Percentiles rank a stretch among this genome's conserved stretches.
These are phyloP conservation scores for Penicillium hordei DNA, from an alignment of 2,329 filamentous ascomycete genomes.

Conservation along the genomic window DNA sequence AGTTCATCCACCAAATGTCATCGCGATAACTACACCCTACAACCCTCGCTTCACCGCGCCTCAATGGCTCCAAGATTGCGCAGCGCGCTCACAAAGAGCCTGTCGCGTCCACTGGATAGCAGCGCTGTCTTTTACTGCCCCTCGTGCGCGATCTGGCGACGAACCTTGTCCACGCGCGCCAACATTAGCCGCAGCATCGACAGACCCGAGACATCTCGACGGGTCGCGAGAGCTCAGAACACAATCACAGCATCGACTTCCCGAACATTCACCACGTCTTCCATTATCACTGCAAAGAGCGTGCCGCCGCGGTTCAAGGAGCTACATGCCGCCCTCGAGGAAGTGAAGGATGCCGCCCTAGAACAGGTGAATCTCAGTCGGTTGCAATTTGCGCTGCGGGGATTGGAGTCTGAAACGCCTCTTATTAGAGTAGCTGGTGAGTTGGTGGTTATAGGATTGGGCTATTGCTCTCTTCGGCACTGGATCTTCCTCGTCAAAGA, in stretches of 20 bases:
- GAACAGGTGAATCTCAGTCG: conserved; percentile 60
- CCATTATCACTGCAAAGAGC: conserved; percentile 55
- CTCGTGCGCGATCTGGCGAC: conserved; percentile 42
- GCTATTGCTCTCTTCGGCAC: not conserved
- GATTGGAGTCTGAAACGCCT: conserved; percentile 55
- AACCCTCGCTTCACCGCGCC: not conserved
- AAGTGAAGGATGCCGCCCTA: conserved; percentile 53
- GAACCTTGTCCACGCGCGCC: conserved; percentile 32
- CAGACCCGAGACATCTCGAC: conserved; percentile 16
- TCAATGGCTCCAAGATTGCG: conserved; percentile 44
- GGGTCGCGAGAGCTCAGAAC: conserved; percentile 5
- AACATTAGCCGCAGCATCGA: conserved; percentile 12
- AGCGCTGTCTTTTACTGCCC: conserved; percentile 40
- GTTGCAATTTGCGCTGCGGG: conserved; percentile 59
- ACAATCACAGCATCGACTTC: conserved; percentile 6
- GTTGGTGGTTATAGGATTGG: conserved; percentile 14
- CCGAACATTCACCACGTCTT: conserved; percentile 49
- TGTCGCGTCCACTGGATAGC: conserved; percentile 30
- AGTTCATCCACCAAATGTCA: conserved; percentile 8
- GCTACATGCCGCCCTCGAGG: conserved; percentile 54
- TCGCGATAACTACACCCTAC: conserved; percentile 3
- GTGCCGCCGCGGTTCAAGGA: conserved; percentile 54
- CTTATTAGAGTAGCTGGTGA: conserved; percentile 57
- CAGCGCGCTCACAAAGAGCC: conserved; percentile 37
- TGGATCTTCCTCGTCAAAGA: not conserved